Base-by-base conservation (phyloP, 768 basidiomycete genomes). In the Lentinula aciculospora region DNA sequence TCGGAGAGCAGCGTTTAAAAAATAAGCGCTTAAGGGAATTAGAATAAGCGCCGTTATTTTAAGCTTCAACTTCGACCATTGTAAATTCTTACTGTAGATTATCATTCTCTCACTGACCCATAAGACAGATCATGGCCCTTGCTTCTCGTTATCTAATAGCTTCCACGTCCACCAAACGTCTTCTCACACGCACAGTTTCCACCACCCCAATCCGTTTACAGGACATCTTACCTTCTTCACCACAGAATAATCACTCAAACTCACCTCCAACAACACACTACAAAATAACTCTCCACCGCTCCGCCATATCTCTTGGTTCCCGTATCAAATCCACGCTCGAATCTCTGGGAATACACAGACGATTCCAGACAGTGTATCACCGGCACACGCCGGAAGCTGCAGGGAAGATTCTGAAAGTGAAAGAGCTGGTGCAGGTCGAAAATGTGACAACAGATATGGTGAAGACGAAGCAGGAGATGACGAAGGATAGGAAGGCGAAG, bases 231-330 rank as follows among this genome's bases (percentile, higher is more conserved):
- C 3, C 32, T 5, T n/a, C 4, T 10, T 19, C 37, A 39, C n/a
- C 17, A 39, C 37, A 39, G 13, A 8, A 37, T 13, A 10, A 12
- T 5, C 37, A 45, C 21, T 19, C 23, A 23, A n/a, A 31, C 15
- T 23, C 50, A 46, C 8, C 28, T 27, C 77, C 32, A 32, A 51
- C 54, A 74, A 71, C 29, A 92, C 94, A 96, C 71, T 94, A 81
- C 76, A 90, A 89, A 75, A 88, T 98, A 65, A 96, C 94, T 19
- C 85, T 95, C 28, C 82, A 82, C 9, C 89, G 94, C 56, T 95
- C 94, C 4, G 87, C 85, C 49, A 94, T 95, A 61, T 87, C 92
- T 0, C 82, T 96, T 8, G 86, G 88, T 2, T 75, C 82, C 58
- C 79, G 79, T 63, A 82, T 85, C 57, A 80, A 86, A 66, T 85